Evolutionary conservation across 2,329 filamentous ascomycete genomes (phyloP).

Genomic region (Mollisia scopiformis): DNA sequence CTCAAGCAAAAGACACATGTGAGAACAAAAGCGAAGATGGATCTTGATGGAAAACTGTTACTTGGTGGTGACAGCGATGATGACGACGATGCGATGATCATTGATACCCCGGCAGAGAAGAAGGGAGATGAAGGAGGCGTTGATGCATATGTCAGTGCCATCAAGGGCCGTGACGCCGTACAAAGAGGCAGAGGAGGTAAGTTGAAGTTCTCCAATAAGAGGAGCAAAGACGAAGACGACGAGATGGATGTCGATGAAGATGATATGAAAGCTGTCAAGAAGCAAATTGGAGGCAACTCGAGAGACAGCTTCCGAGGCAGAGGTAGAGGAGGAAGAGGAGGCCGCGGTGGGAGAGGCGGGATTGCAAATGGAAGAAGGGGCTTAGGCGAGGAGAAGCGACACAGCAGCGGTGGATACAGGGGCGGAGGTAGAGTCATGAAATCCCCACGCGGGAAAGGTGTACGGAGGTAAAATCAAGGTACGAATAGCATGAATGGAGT

Average conservation of each 20-base stretch:
- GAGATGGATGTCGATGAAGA: slow-evolving; percentile 51
- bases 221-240: slow-evolving; percentile 56
- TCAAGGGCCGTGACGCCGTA: slow-evolving; percentile 68
- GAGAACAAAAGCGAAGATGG: slow-evolving; percentile 64
- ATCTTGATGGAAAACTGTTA: slow-evolving; percentile 81
- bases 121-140: slow-evolving; percentile 56
- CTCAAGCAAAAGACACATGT: slow-evolving; percentile 56
- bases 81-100: slow-evolving; percentile 60
- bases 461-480: not conserved
- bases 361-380: slow-evolving; percentile 51
- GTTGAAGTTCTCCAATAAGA: slow-evolving; percentile 72
- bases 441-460: slow-evolving; percentile 31
- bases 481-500: not conserved
- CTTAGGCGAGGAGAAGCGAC: slow-evolving; percentile 45
- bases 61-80: slow-evolving; percentile 62
- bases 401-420: slow-evolving; percentile 23
- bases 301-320: slow-evolving; percentile 38
- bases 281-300: slow-evolving; percentile 40
- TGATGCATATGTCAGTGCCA: slow-evolving; percentile 69
- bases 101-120: slow-evolving; percentile 56
- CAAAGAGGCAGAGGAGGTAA: slow-evolving; percentile 67
- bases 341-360: slow-evolving; percentile 50
- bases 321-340: slow-evolving; percentile 40
- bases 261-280: slow-evolving; percentile 55
- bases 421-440: slow-evolving; percentile 36